Evolutionary conservation across 495 filamentous ascomycete species (phyloP).

Genomic region (Penicillium steckii): DNA sequence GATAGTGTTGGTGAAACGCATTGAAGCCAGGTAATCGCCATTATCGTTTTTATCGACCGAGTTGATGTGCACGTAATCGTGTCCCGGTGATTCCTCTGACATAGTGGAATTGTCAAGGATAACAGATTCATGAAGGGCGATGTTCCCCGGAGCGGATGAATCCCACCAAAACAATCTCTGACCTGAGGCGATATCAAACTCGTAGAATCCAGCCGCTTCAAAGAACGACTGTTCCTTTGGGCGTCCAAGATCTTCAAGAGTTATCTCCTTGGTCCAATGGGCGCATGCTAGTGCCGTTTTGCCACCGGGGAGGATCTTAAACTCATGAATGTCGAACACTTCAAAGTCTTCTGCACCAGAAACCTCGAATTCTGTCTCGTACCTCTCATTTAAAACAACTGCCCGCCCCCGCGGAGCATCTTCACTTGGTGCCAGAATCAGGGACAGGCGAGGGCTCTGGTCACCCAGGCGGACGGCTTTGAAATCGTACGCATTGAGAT

Average conservation of each 20-base stretch:
- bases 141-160: slow-evolving; percentile 18
- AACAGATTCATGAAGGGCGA: slow-evolving; percentile 14
- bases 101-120: not conserved
- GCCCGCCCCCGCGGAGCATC: not conserved
- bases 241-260: slow-evolving; percentile 29
- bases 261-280: slow-evolving; percentile 12
- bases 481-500: not conserved
- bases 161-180: slow-evolving; percentile 20
- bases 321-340: slow-evolving; percentile 23
- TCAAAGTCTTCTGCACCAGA: slow-evolving; percentile 12
- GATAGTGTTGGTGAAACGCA: slow-evolving; percentile 44
- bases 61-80: slow-evolving; percentile 52
- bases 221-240: slow-evolving; percentile 14
- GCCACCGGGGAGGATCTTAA: slow-evolving; percentile 9
- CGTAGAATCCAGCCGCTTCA: slow-evolving; percentile 19
- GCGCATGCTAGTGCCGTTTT: slow-evolving; percentile 10
- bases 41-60: slow-evolving; percentile 46
- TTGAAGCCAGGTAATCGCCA: slow-evolving; percentile 51
- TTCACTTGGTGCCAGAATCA: not conserved
- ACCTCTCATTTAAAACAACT: not conserved
- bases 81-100: not conserved
- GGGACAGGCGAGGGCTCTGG: not conserved
- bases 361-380: slow-evolving; percentile 24
- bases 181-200: slow-evolving; percentile 20
- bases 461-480: not conserved